Base-by-base conservation (phyloP, 768 basidiomycete species). In the Vararia minispora region DNA sequence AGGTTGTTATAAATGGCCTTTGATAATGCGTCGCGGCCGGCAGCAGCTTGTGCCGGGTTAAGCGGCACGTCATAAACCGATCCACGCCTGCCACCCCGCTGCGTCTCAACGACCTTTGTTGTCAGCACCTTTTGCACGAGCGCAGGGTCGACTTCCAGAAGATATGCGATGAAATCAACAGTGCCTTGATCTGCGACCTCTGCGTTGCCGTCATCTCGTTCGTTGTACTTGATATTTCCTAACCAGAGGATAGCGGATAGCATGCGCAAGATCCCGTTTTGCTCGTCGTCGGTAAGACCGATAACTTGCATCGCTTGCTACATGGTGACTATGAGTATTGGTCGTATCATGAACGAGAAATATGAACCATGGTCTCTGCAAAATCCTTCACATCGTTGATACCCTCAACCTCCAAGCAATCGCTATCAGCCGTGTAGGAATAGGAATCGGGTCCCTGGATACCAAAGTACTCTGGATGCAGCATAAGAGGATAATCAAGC, bases 1-100 rank as follows among this genome's bases (percentile, higher is more conserved):
- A 97, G 64, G 58, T 98, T 97, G 63, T 92, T 97, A 61, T 99
- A 99, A 47, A 99, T 79, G 12, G 91, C 94, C 58, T 98, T 94
- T 4, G 94, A 67, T 27, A 99, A 65, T 1, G 95, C 95, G 60
- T 98, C 89, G 41, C 92, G 65, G 16, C 88, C 91, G 1, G 92
- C 74, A 1, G 63, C 62, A 2, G 95, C 95, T 57, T 99, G 95
- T 5, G 92, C 71, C 8, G 86, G 84, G 53, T 98, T 99, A 23
- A 89, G 60, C 10, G 92, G 95, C 1, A 98, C 94, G 44, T 98
- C 89, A 54, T 98, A 98, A n/a, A 97, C 71, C 0, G 91, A 95
- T 40, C 92, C 95, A 58, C 95, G 62, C 30, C 90, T 70, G 6
- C 95, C 94, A 31, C 91, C 90, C 42, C 86, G 72, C 49, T 86